Conservation (phyloP, 1,284 basidiomycete genomes). For the Moniliella sp. region DNA sequence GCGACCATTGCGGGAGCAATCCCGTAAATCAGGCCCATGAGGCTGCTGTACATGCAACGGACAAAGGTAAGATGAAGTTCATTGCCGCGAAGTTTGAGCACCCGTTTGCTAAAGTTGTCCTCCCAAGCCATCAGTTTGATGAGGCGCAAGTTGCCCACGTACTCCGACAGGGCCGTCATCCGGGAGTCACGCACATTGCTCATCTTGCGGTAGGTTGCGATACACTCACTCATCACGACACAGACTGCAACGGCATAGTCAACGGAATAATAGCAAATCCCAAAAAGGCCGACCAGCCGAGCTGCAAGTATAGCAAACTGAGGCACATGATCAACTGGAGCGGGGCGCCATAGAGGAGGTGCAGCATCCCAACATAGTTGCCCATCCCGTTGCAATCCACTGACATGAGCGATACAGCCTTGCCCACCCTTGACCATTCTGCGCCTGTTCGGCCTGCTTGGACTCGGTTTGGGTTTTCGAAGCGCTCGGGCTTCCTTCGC, state of each 20-base stretch:
- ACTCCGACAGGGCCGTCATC: constrained; percentile 11
- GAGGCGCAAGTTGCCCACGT: constrained; percentile 3
- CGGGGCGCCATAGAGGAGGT: constrained; percentile 8
- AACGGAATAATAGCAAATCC: constrained; percentile 9
- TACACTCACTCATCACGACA: constrained; percentile 1
- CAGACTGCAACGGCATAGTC: constrained; percentile 7
- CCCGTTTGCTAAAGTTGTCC: no score
- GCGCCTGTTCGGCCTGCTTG: no score
- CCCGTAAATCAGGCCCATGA: no score
- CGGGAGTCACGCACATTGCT: constrained; percentile 10
- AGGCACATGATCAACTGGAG: constrained; percentile 11
- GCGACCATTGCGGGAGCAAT: no score
- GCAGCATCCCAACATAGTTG: no score
- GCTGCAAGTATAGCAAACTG: constrained; percentile 13
- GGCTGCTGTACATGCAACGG: no score
- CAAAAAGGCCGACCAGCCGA: constrained; percentile 15
- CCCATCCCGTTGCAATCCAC: no score
- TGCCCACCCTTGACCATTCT: constrained; percentile 6
- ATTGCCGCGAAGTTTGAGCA: no score
- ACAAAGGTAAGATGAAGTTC: no score
- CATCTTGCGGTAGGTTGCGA: background rate
- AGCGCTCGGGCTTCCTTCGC: no score
- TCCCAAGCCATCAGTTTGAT: constrained; percentile 1
- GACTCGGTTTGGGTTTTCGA: no score
- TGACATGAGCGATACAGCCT: constrained; percentile 11